Evolutionary conservation across 1,139 yeast genomes (phyloP).

Genomic region (Zhuliangozyma blackwelliae): DNA sequence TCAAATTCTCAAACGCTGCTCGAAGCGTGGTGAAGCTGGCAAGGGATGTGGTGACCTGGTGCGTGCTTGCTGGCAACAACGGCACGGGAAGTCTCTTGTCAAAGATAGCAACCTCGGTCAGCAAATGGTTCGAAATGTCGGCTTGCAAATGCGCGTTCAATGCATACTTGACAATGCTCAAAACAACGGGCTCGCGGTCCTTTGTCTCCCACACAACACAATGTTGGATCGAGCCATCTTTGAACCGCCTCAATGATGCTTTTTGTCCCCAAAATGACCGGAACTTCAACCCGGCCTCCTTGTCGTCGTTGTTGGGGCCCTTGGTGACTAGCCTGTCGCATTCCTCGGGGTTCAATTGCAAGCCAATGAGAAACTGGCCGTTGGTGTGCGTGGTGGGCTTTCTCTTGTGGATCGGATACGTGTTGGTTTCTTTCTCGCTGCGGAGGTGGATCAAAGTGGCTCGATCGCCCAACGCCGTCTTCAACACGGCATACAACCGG

Average conservation of each 20-base stretch:
- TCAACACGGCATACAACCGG: constrained; percentile 55
- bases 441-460: constrained; percentile 42
- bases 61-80: constrained; percentile 51
- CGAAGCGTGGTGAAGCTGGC: constrained; percentile 53
- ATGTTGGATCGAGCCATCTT: constrained; percentile 84
- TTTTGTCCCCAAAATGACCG: constrained; percentile 86
- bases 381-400: constrained; percentile 39
- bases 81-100: constrained; percentile 57
- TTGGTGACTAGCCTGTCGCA: constrained; percentile 77
- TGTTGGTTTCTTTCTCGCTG: constrained; percentile 21
- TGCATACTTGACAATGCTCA: constrained; percentile 60
- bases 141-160: constrained; percentile 60
- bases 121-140: constrained; percentile 38
- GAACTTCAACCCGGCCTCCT: constrained; percentile 58
- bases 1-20: constrained; percentile 63
- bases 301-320: constrained; percentile 71
- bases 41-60: constrained; percentile 48
- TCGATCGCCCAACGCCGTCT: constrained; percentile 67
- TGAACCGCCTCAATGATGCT: constrained; percentile 83
- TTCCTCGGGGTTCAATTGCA: constrained; percentile 67
- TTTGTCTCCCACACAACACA: constrained; percentile 80
- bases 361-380: constrained; percentile 51
- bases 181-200: constrained; percentile 60
- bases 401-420: constrained; percentile 53
- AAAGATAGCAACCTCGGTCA: constrained; percentile 40